These are phyloP conservation scores for Wilcoxina mikolae DNA, from an alignment of 495 filamentous ascomycete species.

Conservation along the genomic window DNA sequence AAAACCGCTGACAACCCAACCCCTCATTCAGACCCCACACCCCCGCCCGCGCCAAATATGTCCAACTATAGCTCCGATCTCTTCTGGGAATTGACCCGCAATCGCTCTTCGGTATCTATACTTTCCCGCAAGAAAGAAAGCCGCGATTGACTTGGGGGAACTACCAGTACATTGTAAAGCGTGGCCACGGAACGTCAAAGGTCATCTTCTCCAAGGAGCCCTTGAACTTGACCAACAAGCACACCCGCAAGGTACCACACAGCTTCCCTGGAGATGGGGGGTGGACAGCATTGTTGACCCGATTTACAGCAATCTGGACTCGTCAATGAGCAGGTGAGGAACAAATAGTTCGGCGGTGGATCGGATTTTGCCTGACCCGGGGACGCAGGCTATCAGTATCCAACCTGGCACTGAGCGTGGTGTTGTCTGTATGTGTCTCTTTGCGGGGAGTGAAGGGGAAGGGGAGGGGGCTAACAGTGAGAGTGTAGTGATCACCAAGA, in stretches of 20 bases:
- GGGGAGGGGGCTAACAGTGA: background rate
- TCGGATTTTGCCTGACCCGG: background rate
- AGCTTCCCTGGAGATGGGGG: background rate
- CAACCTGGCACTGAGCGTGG: constrained; percentile 48
- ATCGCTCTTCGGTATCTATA: constrained; percentile 13
- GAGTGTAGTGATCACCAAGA: constrained; percentile 62
- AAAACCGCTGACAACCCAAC: too few species aligned
- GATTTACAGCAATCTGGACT: constrained; percentile 63
- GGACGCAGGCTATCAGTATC: constrained; percentile 62
- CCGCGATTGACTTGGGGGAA: background rate
- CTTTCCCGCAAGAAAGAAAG: background rate
- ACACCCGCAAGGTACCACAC: constrained; percentile 67
- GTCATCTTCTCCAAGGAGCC: constrained; percentile 85
- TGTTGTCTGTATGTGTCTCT: constrained; percentile 38
- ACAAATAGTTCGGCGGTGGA: background rate
- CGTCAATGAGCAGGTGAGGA: constrained; percentile 77
- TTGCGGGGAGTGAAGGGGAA: background rate
- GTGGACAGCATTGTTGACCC: constrained; percentile 26
- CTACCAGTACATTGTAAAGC: constrained; percentile 61
- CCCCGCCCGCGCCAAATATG: too few species aligned
- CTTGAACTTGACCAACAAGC: constrained; percentile 76
- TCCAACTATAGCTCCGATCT: constrained; percentile 22
- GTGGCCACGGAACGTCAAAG: constrained; percentile 51
- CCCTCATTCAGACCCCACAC: too few species aligned
- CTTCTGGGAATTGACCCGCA: constrained; percentile 23